Conservation (phyloP, 140 eudicot species). For the Bidens hawaiensis region DNA sequence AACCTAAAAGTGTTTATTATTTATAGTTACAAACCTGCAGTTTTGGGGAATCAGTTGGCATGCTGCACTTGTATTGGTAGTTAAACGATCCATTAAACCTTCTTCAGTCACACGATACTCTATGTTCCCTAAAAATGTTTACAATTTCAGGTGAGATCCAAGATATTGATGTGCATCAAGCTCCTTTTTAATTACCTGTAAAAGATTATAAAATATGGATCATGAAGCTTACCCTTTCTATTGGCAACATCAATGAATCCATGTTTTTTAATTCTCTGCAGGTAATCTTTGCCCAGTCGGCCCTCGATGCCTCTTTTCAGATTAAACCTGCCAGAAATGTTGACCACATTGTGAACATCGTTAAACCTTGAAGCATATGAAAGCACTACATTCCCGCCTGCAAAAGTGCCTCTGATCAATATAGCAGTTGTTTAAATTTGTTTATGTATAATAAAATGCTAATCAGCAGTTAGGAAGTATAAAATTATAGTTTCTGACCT, state of each 20-base stretch:
- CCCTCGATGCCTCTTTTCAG: conserved; percentile 68
- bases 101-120: conserved; percentile 73
- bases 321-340: conserved; percentile 78
- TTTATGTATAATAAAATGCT: neutral
- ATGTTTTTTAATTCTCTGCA: conserved; percentile 40
- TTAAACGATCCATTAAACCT: conserved; percentile 69
- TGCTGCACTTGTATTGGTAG: conserved; percentile 55
- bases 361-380: conserved; percentile 62
- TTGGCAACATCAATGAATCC: conserved; percentile 65
- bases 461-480: neutral
- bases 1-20: no score
- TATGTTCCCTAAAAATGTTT: conserved; percentile 40
- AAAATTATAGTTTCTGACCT: conserved; percentile 38
- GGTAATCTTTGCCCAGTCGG: conserved; percentile 75
- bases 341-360: conserved; percentile 49
- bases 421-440: conserved; percentile 8
- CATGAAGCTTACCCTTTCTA: conserved; percentile 44
- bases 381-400: conserved; percentile 92
- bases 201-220: neutral
- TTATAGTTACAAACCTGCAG: conserved; percentile 93
- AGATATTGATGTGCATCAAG: neutral
- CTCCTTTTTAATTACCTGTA: neutral
- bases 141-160: conserved; percentile 9
- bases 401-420: conserved; percentile 13
- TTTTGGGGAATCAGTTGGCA: conserved; percentile 43